Evolutionary conservation across 1,284 basidiomycete genomes (phyloP), one percentile per base, ranked within the genome.

Genomic region (Malassezia cuniculi): DNA sequence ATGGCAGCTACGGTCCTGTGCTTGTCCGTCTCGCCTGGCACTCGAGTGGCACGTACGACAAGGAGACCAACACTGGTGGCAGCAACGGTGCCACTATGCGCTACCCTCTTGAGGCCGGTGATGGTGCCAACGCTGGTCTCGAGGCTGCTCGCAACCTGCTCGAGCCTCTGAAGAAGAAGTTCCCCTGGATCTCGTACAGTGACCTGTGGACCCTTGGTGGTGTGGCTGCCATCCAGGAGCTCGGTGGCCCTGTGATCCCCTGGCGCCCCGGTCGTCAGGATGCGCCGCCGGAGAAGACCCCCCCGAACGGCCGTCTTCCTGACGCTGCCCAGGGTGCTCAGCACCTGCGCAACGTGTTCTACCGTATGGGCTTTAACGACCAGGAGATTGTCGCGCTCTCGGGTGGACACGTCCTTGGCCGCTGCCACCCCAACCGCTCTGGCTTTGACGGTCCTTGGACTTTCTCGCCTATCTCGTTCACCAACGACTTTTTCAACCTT

Each of bases 331-430:
- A 70, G 46, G 73, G 69, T 17, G 67, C 70, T 2, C 68, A 71
- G 50, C 73, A 74, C 55, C 57, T 74, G 18, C 62, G 73, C 21
- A 62, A 71, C 41, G 66, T 74, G 40, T 74, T 73, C 55, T 68
- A 71, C 47, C 60, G 72, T 31, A 74, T 74, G 72, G 73, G 72
- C 31, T 74, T 72, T 60, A 71, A 69, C 46, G 73, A 69, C 46
- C 69, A 73, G 54, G 75, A 76, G 61, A 74, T 75, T 19, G 74
- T 76, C 9, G 74, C 74, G 1, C 69, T 76, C 4, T 71, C 69
- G 11, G 74, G 75, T 4, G 74, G 74, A 5, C 74, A 76, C 60
- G 69, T 69, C 39, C 60, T 76, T 15, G 74, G 73, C 2, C 49
- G 60, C 19, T 66, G 63, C 50, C 63, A 67, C 48, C 29, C 38